Evolutionary conservation across 2,329 filamentous ascomycete genomes (phyloP).

Genomic region (Sclerotinia glacialis): DNA sequence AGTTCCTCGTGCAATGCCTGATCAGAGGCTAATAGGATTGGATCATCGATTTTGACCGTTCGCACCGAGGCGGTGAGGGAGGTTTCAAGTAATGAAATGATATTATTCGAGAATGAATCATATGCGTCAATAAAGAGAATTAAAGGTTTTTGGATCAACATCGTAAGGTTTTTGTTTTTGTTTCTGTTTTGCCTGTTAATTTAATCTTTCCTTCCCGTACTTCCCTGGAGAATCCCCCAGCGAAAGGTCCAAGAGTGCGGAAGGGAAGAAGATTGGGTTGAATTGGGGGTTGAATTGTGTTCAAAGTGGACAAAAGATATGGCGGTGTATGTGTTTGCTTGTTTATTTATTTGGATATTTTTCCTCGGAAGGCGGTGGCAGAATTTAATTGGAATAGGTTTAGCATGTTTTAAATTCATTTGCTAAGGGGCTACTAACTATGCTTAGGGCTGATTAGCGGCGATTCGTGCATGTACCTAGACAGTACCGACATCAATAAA

Average conservation of each 20-base stretch:
- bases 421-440: not conserved
- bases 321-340: slow-evolving; percentile 12
- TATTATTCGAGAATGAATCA: slow-evolving; percentile 96
- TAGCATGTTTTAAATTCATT: not conserved
- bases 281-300: slow-evolving; percentile 7
- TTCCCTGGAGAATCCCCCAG: not conserved
- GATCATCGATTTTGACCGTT: slow-evolving; percentile 69
- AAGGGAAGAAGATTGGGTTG: not conserved
- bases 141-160: slow-evolving; percentile 35
- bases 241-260: not conserved
- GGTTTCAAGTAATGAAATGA: slow-evolving; percentile 75
- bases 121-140: slow-evolving; percentile 94
- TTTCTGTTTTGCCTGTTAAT: not conserved
- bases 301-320: slow-evolving; percentile 11
- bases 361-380: slow-evolving; percentile 11
- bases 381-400: not conserved
- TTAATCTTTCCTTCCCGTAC: not conserved
- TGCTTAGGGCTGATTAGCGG: slow-evolving; percentile 19
- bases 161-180: slow-evolving; percentile 25
- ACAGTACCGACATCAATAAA: slow-evolving; percentile 4
- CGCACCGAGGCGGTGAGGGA: slow-evolving; percentile 65
- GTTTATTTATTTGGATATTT: slow-evolving; percentile 5
- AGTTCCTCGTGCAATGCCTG: slow-evolving; percentile 51
- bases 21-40: slow-evolving; percentile 46
- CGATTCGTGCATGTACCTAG: slow-evolving; percentile 4